Conservation (phyloP, 345 rosid genomes). For the Angophora floribunda region DNA sequence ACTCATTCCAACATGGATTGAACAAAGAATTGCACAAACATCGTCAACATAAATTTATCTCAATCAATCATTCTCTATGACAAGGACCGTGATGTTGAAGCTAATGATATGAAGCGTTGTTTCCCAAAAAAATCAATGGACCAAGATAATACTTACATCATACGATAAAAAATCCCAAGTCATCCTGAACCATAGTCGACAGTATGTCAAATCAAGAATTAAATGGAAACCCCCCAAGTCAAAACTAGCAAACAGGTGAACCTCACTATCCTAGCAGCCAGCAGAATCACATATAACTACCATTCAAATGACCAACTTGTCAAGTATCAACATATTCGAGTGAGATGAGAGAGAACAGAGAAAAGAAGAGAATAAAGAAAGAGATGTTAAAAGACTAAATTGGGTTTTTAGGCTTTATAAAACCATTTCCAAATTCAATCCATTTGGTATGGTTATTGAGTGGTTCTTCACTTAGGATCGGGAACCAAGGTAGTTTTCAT, state of each 20-base stretch:
- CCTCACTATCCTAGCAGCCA: neutral
- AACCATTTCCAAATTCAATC: too few species aligned
- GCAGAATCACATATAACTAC: neutral
- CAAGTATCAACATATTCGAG: neutral
- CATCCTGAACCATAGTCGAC: too few species aligned
- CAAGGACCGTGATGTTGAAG: neutral
- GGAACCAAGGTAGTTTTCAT: too few species aligned
- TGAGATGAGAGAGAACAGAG: too few species aligned
- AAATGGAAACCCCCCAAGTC: neutral
- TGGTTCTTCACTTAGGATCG: neutral
- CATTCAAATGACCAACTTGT: neutral
- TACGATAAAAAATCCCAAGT: neutral
- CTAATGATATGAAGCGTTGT: too few species aligned
- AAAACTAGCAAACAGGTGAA: neutral
- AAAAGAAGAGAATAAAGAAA: neutral
- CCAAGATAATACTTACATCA: neutral
- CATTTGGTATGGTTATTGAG: fast-evolving
- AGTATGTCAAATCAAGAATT: neutral
- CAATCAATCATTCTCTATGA: neutral
- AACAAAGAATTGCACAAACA: neutral
- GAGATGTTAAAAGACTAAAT: neutral
- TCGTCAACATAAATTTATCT: neutral
- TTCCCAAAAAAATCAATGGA: neutral
- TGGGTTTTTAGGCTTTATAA: neutral
- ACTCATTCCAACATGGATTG: neutral